Evolutionary conservation across 495 filamentous ascomycete species (phyloP).

Genomic region (Podospora anserina): DNA sequence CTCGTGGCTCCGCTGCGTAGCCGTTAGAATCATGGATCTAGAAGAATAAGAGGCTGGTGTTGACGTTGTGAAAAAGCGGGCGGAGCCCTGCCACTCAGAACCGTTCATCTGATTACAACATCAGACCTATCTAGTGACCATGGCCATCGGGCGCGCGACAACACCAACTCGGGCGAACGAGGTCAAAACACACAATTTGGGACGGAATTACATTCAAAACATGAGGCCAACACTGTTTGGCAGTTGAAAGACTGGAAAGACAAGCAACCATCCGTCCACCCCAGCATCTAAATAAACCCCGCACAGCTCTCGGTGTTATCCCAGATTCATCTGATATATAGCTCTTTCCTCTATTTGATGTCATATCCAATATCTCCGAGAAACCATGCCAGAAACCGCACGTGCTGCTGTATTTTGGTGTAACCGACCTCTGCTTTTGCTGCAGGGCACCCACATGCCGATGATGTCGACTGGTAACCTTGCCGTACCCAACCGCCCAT

Average conservation of each 20-base stretch:
- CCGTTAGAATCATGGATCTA: background rate
- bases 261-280: background rate
- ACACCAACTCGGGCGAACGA: background rate
- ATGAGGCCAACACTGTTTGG: background rate
- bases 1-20: background rate
- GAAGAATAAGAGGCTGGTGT: background rate
- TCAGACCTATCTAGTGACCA: background rate
- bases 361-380: background rate
- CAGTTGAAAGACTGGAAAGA: background rate
- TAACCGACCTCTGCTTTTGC: background rate
- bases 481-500: background rate
- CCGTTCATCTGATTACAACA: background rate
- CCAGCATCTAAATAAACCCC: background rate
- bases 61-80: background rate
- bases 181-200: background rate
- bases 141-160: background rate
- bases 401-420: background rate
- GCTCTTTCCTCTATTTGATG: background rate
- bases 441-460: background rate
- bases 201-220: background rate
- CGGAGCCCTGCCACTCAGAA: slow-evolving; percentile 1
- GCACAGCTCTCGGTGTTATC: background rate
- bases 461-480: background rate
- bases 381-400: background rate
- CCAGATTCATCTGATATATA: background rate